Evolutionary conservation across 169 alveolate species (phyloP).

Genomic region (Plasmodium falciparum): DNA sequence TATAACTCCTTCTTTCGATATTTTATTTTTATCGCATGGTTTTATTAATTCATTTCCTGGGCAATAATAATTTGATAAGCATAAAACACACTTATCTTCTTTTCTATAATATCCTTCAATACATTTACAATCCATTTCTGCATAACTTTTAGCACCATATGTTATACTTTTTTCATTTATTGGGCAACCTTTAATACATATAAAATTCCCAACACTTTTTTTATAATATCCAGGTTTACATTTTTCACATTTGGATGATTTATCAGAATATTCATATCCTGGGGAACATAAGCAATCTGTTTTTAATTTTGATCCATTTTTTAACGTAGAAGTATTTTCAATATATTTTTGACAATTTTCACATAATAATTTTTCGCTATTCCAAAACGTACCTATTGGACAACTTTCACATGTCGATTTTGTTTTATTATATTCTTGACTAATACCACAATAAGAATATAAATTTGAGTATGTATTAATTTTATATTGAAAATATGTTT

Average conservation of each 20-base stretch:
- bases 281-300: conserved; percentile 80
- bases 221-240: conserved; percentile 82
- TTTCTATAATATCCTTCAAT: conserved; percentile 76
- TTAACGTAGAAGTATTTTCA: conserved; percentile 78
- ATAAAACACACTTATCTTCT: conserved; percentile 77
- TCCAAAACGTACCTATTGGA: conserved; percentile 69
- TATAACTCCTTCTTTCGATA: conserved; percentile 47
- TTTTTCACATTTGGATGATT: conserved; percentile 73
- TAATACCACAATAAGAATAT: conserved; percentile 61
- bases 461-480: conserved; percentile 42
- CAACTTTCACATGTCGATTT: conserved; percentile 49
- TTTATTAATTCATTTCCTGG: conserved; percentile 41
- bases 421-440: conserved; percentile 39
- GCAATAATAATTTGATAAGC: conserved; percentile 77
- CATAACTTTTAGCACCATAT: conserved; percentile 74
- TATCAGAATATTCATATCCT: conserved; percentile 78
- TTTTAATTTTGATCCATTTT: conserved; percentile 73
- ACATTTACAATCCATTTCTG: conserved; percentile 78
- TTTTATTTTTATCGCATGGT: conserved; percentile 25
- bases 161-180: conserved; percentile 34
- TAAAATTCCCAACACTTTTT: conserved; percentile 66
- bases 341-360: conserved; percentile 68
- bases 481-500: conserved; percentile 68
- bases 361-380: conserved; percentile 54
- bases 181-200: conserved; percentile 77